These are phyloP conservation scores for Annulohypoxylon truncatum DNA, from an alignment of 2,329 filamentous ascomycete species.

Conservation along the genomic window DNA sequence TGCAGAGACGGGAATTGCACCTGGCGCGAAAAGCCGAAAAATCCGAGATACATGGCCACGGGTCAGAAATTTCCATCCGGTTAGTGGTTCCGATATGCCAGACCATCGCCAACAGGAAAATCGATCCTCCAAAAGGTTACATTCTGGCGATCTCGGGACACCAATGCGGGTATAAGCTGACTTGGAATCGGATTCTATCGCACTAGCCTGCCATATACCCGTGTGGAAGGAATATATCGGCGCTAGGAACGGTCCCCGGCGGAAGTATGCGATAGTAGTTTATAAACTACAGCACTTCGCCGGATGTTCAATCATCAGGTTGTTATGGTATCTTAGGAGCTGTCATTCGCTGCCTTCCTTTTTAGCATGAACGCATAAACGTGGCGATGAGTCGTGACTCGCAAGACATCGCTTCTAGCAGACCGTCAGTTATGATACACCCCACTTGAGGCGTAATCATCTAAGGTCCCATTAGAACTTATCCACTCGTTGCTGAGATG, in stretches of 20 bases:
- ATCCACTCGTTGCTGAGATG: neutral
- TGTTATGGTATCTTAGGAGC: neutral
- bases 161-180: constrained; percentile 12
- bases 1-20: constrained; percentile 18
- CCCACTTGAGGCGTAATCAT: no score
- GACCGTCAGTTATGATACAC: no score
- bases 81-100: constrained; percentile 28
- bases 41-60: constrained; percentile 24
- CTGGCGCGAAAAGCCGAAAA: constrained; percentile 29
- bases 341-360: neutral
- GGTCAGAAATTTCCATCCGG: constrained; percentile 31
- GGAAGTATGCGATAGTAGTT: neutral
- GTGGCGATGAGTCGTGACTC: neutral
- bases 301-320: neutral
- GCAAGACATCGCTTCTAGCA: no score
- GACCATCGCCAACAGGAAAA: constrained; percentile 21
- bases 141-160: constrained; percentile 11
- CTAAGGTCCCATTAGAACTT: neutral
- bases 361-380: neutral
- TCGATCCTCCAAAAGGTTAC: constrained; percentile 12
- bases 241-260: neutral
- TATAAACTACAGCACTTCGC: neutral
- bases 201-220: constrained; percentile 3
- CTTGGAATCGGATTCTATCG: neutral
- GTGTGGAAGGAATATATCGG: constrained; percentile 4